A percentile compares a stretch with the other conserved stretches of the same genome.
phyloP scores from a whole-genome alignment of 148 eudicot genomes.

The Chenopodium album region DNA sequence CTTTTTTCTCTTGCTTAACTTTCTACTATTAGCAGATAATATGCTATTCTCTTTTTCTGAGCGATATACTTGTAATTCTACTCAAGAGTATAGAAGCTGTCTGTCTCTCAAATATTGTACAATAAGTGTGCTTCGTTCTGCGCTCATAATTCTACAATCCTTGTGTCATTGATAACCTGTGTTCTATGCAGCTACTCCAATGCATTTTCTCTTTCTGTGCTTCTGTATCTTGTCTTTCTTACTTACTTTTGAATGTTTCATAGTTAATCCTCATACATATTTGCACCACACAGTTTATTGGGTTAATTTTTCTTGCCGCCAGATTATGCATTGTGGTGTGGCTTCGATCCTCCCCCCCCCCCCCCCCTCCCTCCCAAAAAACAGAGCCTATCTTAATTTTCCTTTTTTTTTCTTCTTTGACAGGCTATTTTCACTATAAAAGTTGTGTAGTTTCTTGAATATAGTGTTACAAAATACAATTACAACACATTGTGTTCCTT shows the following conservation, averaged over 20 bases:
- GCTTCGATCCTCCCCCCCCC: background rate
- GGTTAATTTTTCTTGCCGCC: background rate
- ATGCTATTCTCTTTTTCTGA: background rate
- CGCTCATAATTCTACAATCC: too few species aligned
- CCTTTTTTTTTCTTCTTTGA: background rate
- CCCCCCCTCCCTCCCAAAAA: too few species aligned
- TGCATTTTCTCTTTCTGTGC: background rate
- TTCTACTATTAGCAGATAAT: too few species aligned
- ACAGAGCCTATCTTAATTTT: too few species aligned
- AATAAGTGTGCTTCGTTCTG: too few species aligned
- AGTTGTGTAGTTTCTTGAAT: background rate
- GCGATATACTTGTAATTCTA: too few species aligned
- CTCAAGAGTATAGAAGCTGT: background rate
- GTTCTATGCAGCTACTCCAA: background rate
- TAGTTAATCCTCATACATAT: background rate
- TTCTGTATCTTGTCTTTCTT: background rate
- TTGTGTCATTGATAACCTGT: too few species aligned
- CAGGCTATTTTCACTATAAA: background rate
- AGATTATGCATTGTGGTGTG: background rate
- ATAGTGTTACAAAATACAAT: background rate
- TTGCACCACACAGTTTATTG: background rate
- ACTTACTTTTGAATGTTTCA: background rate
- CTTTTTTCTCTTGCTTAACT: too few species aligned
- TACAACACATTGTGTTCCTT: conserved; percentile 2
- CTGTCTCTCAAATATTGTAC: too few species aligned